A percentile compares a stretch with the other conserved stretches of the same genome.
These are phyloP conservation scores for Colletotrichum lupini DNA, from an alignment of 2,329 filamentous ascomycete genomes.

Conservation along the genomic window DNA sequence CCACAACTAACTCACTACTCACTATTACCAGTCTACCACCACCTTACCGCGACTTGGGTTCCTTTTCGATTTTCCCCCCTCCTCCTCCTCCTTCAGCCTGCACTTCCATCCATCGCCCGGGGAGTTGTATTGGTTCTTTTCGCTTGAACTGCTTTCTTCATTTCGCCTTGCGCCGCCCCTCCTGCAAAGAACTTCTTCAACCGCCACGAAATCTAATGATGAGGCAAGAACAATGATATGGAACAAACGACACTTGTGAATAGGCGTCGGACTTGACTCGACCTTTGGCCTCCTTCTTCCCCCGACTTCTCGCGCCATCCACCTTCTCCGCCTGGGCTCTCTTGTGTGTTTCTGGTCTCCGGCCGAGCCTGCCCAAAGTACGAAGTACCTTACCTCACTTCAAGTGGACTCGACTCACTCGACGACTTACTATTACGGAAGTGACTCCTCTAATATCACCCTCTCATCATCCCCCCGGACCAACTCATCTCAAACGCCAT, in stretches of 20 bases:
- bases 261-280: slow-evolving; percentile 28
- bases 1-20: background rate
- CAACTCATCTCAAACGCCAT: background rate
- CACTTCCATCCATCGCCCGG: slow-evolving; percentile 10
- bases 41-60: background rate
- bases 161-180: slow-evolving; percentile 1
- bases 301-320: slow-evolving; percentile 7
- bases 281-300: slow-evolving; percentile 10
- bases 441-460: background rate
- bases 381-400: background rate
- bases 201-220: background rate
- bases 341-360: background rate
- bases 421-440: background rate
- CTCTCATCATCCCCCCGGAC: background rate
- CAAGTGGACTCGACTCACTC: background rate
- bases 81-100: background rate
- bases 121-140: background rate
- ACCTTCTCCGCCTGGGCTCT: background rate
- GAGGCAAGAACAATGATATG: slow-evolving; percentile 22
- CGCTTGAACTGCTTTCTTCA: background rate
- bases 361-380: background rate
- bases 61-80: background rate
- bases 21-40: background rate
- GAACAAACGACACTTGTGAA: slow-evolving; percentile 11
- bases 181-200: background rate